Evolutionary conservation across 345 rosid genomes (phyloP).

Genomic region (Gossypium turneri): DNA sequence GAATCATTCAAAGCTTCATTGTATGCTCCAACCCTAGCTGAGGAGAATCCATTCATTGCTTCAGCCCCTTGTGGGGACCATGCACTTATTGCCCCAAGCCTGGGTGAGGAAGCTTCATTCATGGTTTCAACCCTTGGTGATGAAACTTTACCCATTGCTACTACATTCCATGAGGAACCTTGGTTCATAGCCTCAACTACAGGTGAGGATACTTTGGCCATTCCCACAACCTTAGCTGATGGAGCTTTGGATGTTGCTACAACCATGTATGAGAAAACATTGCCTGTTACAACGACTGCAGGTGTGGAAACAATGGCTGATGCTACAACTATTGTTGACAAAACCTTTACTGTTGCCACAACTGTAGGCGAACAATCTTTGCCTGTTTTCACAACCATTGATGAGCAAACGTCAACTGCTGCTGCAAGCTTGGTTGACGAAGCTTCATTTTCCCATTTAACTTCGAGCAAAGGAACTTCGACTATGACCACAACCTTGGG

Average conservation of each 20-base stretch:
- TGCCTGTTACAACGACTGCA: not conserved
- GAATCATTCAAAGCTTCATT: conserved; percentile 51
- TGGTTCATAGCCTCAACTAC: not conserved
- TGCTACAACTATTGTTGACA: not conserved
- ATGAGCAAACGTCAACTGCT: not conserved
- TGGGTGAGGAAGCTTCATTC: conserved; percentile 10
- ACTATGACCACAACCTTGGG: not conserved
- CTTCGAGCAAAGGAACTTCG: not conserved
- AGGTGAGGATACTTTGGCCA: conserved; percentile 3
- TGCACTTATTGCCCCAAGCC: not conserved
- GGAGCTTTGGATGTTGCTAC: conserved; percentile 15
- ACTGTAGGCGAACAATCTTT: not conserved
- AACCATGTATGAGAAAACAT: not conserved
- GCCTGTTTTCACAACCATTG: not conserved
- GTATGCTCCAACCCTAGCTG: conserved; percentile 30
- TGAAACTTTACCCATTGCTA: conserved; percentile 8
- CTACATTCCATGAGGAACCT: conserved; percentile 5
- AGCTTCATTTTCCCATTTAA: not conserved
- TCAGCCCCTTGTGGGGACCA: conserved; percentile 11
- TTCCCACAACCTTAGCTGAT: conserved; percentile 12
- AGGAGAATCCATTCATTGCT: conserved; percentile 6
- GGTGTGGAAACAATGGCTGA: conserved; percentile 5
- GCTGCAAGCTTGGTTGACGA: conserved; percentile 3
- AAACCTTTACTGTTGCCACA: not conserved
- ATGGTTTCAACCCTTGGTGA: conserved; percentile 13